A percentile compares a stretch with the other conserved stretches of the same genome.
Conservation (phyloP, 2,329 filamentous ascomycete species). For the Albifimbria verrucaria region DNA sequence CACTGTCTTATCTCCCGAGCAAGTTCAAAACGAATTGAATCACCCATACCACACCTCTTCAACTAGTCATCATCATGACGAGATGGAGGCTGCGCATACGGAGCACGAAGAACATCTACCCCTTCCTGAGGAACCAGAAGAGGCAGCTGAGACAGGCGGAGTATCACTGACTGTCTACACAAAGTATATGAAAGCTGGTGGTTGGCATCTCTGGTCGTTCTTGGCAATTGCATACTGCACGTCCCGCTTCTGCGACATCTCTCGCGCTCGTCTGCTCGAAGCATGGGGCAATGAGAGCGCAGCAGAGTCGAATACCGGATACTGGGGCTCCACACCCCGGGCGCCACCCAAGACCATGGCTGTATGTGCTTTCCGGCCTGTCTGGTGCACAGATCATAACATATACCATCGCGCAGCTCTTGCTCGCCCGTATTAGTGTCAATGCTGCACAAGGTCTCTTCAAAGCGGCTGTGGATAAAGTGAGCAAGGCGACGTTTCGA, state of each 20-base stretch:
- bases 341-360: slow-evolving; percentile 69
- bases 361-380: slow-evolving; percentile 67
- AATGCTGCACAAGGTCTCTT: slow-evolving; percentile 75
- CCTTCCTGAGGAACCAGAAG: slow-evolving; percentile 27
- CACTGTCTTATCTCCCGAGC: slow-evolving; percentile 42
- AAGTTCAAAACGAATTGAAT: slow-evolving; percentile 37
- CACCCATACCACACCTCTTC: slow-evolving; percentile 30
- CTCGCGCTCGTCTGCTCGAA: slow-evolving; percentile 78
- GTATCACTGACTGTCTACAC: slow-evolving; percentile 77
- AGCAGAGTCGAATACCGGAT: slow-evolving; percentile 3
- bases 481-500: slow-evolving; percentile 78
- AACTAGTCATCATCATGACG: slow-evolving; percentile 8
- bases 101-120: slow-evolving; percentile 22
- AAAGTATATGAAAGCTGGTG: slow-evolving; percentile 80
- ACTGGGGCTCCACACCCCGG: slow-evolving; percentile 57
- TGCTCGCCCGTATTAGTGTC: slow-evolving; percentile 76
- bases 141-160: slow-evolving; percentile 53
- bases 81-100: slow-evolving; percentile 25
- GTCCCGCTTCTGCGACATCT: slow-evolving; percentile 63
- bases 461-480: slow-evolving; percentile 64
- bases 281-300: slow-evolving; percentile 69
- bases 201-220: slow-evolving; percentile 67
- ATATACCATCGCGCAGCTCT: slow-evolving; percentile 58
- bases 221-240: slow-evolving; percentile 60
- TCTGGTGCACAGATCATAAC: slow-evolving; percentile 57